Evolutionary conservation across 306 rosid genomes (phyloP).

Genomic region (Gastrolobium villosum): DNA sequence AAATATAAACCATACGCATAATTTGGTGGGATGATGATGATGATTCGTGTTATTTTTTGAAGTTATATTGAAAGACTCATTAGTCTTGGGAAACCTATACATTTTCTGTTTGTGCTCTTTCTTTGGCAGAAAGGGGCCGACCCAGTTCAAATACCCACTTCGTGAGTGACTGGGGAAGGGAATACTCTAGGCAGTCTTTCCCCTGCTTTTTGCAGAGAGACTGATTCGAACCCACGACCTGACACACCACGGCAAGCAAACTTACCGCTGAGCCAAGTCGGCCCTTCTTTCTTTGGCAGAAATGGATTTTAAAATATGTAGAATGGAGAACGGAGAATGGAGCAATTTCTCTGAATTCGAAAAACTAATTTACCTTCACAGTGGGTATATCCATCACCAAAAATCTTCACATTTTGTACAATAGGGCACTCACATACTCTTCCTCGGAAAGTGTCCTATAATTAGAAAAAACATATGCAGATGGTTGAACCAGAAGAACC

Average conservation of each 20-base stretch:
- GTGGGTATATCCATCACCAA: constrained; percentile 90
- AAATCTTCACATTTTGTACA: constrained; percentile 81
- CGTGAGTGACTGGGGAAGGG: too few species aligned
- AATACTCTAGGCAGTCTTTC: too few species aligned
- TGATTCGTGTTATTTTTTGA: neutral
- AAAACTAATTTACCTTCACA: constrained; percentile 78
- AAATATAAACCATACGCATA: constrained; percentile 28
- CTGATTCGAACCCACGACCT: too few species aligned
- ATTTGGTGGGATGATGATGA: constrained; percentile 33
- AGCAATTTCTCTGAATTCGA: constrained; percentile 25
- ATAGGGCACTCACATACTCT: constrained; percentile 96
- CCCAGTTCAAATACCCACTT: too few species aligned
- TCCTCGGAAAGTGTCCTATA: constrained; percentile 93
- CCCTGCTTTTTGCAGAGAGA: too few species aligned
- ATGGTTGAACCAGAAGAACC: constrained; percentile 36
- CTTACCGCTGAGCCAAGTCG: too few species aligned
- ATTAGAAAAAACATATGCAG: constrained; percentile 15
- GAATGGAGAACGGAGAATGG: constrained; percentile 22
- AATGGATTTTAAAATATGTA: constrained; percentile 5
- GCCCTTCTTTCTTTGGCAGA: constrained; percentile 9
- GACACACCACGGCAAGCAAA: too few species aligned
- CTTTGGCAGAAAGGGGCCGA: neutral
- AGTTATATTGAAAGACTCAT: constrained; percentile 7
- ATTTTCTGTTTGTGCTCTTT: constrained; percentile 2
- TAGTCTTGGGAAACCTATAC: neutral